Evolutionary conservation across 75 land plant genomes (phyloP), one percentile per base, ranked within the genome.

Genomic region (Selaginella moellendorffii): DNA sequence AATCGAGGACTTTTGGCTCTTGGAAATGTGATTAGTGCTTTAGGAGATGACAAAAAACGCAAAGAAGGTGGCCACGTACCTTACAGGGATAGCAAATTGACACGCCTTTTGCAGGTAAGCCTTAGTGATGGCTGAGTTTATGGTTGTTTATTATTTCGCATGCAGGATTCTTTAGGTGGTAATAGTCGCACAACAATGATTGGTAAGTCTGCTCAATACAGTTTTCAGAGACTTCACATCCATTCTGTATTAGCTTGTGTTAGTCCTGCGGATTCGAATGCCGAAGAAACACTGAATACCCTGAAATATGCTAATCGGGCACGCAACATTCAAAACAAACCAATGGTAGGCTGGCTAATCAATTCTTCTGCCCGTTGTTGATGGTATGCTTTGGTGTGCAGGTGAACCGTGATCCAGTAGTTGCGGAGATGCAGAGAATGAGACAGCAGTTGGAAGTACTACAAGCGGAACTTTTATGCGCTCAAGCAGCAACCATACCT

Each of bases 221-320:
- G n/a, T n/a, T n/a, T n/a, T n/a, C n/a, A n/a, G n/a, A n/a, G n/a
- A n/a, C n/a, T n/a, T n/a, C n/a, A n/a, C n/a, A n/a, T n/a, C n/a
- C n/a, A n/a, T n/a, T n/a, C n/a, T n/a, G n/a, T n/a, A n/a, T 36
- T 84, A 95, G 99, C 99, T 63, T 95, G 99, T 74, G 93, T 95
- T 52, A 95, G 99, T n/a, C 99, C 99, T 53, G 99, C 99, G 46
- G 99, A 95, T 78, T 82, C 88, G 26, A n/a, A 95, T 78, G 91
- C 88, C 27, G 99, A 95, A 68, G 99, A 95, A 79, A 90, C 91
- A 22, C 80, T 95, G 2, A 95, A 95, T 71, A 95, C 99, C 52
- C 73, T 95, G 9, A 95, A 95, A 69, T 95, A 95, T 82, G 99
- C 99, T 21, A 95, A 95, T 66, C 96, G 99, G 54, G 99, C 99